Evolutionary conservation across 805 yeast species (phyloP).

Genomic region (Zygosaccharomyces rouxii): DNA sequence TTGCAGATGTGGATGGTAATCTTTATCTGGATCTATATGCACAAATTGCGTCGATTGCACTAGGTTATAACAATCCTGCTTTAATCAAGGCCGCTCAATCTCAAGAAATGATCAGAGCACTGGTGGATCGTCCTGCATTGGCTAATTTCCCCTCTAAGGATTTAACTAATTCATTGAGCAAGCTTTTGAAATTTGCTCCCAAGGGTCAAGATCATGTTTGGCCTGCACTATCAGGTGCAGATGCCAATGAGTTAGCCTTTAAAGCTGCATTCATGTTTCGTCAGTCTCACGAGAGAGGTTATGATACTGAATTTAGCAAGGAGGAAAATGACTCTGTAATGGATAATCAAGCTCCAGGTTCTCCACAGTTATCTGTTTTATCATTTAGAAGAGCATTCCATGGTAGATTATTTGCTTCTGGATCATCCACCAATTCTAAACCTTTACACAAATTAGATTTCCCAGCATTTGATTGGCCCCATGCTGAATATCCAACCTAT

Average conservation of each 20-base stretch:
- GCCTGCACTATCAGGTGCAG: constrained; percentile 65
- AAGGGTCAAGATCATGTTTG: constrained; percentile 55
- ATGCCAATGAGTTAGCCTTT: constrained; percentile 66
- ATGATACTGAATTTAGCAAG: constrained; percentile 49
- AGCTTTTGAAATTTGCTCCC: constrained; percentile 60
- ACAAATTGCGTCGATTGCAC: constrained; percentile 67
- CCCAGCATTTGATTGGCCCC: constrained; percentile 96
- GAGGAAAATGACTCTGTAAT: constrained; percentile 72
- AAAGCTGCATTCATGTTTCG: constrained; percentile 68
- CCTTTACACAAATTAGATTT: constrained; percentile 90
- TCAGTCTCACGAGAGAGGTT: constrained; percentile 57
- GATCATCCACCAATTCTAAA: constrained; percentile 87
- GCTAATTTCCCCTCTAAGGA: constrained; percentile 62
- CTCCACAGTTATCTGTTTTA: constrained; percentile 79
- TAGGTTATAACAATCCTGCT: constrained; percentile 68
- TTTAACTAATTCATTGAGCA: constrained; percentile 43
- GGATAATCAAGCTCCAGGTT: constrained; percentile 82
- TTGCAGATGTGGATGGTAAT: constrained; percentile 64
- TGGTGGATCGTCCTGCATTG: constrained; percentile 64
- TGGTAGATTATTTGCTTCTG: constrained; percentile 90
- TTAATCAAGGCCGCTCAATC: constrained; percentile 55
- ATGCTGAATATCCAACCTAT: constrained; percentile 84
- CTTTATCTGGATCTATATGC: constrained; percentile 58
- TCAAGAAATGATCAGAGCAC: constrained; percentile 57
- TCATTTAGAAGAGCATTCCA: constrained; percentile 90